Evolutionary conservation across 805 yeast species (phyloP), one percentile per base, ranked within the genome.

Genomic region (Yamadazyma philogaea): DNA sequence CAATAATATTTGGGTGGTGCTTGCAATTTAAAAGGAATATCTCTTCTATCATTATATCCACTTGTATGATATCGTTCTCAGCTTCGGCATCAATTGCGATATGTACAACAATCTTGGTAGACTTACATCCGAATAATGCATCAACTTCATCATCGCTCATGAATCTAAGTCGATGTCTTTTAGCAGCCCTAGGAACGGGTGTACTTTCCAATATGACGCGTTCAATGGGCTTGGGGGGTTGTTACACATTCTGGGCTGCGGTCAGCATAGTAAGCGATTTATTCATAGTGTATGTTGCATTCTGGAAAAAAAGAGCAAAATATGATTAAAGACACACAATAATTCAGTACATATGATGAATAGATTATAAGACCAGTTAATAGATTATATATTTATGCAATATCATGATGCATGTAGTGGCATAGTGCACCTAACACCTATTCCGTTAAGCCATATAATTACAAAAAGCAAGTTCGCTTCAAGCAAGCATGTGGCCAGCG

Each of bases 71-170:
- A 2, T 79, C 90, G 6, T 60, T 72, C 46, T 72, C 81, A n/a
- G 69, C 82, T 4, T 74, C 82, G 50, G 76, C 79, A 39, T 75
- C 80, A 32, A 54, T 84, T 30, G 72, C 83, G 12, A 71, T 77
- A 26, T 70, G 81, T 2, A 74, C 82, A 0, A 85, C 93, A 0
- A 61, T 88, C 31, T 58, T 87, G 42, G 84, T 87, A n/a, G 96
- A 89, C 55, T 56, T 87, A 44, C 81, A 74, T 48, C 95, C 96
- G 0, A 60, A 71, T 3, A 74, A 75, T 36, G 74, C 88, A 0
- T 86, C 95, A 0, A 78, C 91, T 3, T 83, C 90, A 4, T 75
- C 87, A 0, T 83, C 93, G 7, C 72, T 84, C 38, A 70, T 83
- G 48, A 89, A 89, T 55, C 63, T 88, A 21, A 70, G 80, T 17